These are phyloP conservation scores for Uronychia binucleata DNA, from an alignment of 73 alveolate species.

Conservation along the genomic window DNA sequence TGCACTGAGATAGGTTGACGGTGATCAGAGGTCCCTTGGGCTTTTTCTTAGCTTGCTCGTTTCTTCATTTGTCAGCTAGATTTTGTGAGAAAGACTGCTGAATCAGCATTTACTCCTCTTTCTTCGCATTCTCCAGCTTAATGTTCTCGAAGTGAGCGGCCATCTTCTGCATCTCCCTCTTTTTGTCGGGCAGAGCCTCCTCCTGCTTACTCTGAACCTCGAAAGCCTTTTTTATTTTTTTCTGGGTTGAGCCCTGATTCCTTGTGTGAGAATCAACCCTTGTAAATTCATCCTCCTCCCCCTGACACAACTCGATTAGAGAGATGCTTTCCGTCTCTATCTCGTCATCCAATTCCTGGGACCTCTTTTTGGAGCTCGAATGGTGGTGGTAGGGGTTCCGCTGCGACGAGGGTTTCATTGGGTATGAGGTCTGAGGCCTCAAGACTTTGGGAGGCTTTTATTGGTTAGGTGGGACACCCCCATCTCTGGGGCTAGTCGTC, in stretches of 20 bases:
- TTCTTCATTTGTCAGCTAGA: background rate
- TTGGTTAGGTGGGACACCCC: no score
- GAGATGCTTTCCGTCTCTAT: background rate
- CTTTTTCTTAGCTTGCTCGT: background rate
- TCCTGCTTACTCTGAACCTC: background rate
- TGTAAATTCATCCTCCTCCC: background rate
- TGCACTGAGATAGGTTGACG: constrained; percentile 34
- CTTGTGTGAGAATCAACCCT: background rate
- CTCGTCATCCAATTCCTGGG: background rate
- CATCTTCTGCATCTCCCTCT: background rate
- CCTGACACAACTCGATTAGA: background rate
- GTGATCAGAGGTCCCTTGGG: background rate
- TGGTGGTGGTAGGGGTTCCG: background rate
- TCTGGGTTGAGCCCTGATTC: background rate
- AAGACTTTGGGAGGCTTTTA: background rate
- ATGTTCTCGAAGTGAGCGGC: background rate
- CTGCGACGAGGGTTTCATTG: background rate
- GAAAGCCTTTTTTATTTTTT: background rate
- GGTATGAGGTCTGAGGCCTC: background rate
- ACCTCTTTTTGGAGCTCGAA: background rate
- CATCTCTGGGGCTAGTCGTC: no score
- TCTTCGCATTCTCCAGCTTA: background rate
- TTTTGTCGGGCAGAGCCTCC: background rate
- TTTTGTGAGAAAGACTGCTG: background rate
- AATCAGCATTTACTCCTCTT: background rate